These are phyloP conservation scores for Vigna radiata DNA, from an alignment of 306 rosid species.

Conservation along the genomic window DNA sequence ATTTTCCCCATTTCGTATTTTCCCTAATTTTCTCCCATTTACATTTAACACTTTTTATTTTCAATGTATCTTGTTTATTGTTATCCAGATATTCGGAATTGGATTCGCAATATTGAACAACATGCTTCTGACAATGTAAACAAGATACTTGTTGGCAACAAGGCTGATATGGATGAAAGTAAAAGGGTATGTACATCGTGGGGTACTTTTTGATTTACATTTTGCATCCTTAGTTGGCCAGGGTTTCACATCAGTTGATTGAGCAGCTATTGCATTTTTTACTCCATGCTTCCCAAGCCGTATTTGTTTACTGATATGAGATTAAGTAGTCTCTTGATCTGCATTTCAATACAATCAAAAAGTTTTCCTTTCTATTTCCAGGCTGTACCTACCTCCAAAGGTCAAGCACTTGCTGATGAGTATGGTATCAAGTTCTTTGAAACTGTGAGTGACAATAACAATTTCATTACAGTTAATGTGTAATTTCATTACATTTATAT, in stretches of 20 bases:
- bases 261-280: constrained; percentile 1
- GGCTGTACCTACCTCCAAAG: constrained; percentile 87
- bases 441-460: constrained; percentile 66
- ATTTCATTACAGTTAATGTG: constrained; percentile 17
- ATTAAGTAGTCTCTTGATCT: constrained; percentile 8
- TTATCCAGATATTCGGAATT: constrained; percentile 77
- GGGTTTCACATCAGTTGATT: constrained; percentile 17
- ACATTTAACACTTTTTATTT: constrained; percentile 24
- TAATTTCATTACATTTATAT: constrained; percentile 38
- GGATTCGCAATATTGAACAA: constrained; percentile 89
- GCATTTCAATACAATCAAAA: neutral
- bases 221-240: constrained; percentile 32
- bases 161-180: constrained; percentile 95
- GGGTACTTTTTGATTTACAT: constrained; percentile 19
- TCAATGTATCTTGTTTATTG: constrained; percentile 24
- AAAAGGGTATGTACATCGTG: constrained; percentile 62
- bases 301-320: constrained; percentile 16
- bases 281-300: constrained; percentile 4
- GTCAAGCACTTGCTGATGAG: constrained; percentile 96
- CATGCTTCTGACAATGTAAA: constrained; percentile 86
- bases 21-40: neutral
- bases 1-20: neutral
- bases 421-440: constrained; percentile 88
- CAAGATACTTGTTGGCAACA: constrained; percentile 83
- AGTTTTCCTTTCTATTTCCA: constrained; percentile 41